phyloP scores from a whole-genome alignment of 345 rosid genomes.

The Tarenaya hassleriana region DNA sequence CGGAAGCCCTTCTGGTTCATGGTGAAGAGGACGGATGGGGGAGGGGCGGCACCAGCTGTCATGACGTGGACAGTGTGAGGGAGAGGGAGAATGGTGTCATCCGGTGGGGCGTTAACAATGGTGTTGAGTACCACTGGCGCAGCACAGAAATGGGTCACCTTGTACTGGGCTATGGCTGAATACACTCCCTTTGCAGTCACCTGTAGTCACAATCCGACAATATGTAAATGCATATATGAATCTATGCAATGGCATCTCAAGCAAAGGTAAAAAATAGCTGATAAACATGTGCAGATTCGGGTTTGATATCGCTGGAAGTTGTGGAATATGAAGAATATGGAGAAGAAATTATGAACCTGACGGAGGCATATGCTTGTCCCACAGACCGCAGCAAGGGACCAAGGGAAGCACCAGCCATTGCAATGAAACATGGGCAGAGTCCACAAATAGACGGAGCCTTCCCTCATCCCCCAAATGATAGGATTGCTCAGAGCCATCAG shows the following conservation, averaged over 20 bases:
- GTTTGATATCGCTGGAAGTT: no score
- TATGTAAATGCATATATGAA: no score
- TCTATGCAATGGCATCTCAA: no score
- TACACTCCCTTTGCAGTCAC: constrained; percentile 78
- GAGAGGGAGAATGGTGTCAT: constrained; percentile 74
- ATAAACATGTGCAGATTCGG: no score
- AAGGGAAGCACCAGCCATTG: constrained; percentile 85
- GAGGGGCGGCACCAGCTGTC: constrained; percentile 94
- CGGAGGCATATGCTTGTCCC: constrained; percentile 87
- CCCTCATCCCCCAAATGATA: constrained; percentile 82
- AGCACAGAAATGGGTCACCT: constrained; percentile 82
- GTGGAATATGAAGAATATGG: no score
- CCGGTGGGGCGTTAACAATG: constrained; percentile 62
- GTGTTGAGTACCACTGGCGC: constrained; percentile 89
- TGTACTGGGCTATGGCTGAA: constrained; percentile 60
- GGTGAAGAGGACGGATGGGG: constrained; percentile 61
- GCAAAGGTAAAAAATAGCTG: no score
- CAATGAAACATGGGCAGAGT: constrained; percentile 95
- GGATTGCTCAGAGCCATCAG: constrained; percentile 60
- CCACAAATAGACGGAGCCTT: constrained; percentile 84
- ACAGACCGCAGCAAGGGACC: constrained; percentile 79
- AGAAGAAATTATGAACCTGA: no score
- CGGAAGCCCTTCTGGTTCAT: constrained; percentile 79
- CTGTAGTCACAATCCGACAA: constrained; percentile 31
- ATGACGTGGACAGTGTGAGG: constrained; percentile 72